Evolutionary conservation across 345 rosid species (phyloP).

Genomic region (Pistacia atlantica): DNA sequence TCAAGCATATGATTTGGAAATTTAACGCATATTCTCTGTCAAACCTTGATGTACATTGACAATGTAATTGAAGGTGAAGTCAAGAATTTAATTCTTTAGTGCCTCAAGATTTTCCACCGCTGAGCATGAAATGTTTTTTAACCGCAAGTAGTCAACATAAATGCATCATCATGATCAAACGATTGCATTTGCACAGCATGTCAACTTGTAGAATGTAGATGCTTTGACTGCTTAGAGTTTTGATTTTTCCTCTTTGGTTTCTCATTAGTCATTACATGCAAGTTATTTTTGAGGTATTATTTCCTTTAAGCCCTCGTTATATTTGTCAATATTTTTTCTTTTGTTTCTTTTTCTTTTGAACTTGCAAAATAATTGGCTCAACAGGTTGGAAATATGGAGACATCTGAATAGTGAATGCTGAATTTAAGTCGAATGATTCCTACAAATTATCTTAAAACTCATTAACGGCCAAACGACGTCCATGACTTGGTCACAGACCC

Average conservation of each 20-base stretch:
- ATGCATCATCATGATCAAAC: neutral
- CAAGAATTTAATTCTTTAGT: neutral
- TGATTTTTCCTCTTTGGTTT: neutral
- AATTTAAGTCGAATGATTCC: neutral
- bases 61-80: neutral
- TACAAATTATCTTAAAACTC: neutral
- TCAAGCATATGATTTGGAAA: neutral
- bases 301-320: too few relatives aligned
- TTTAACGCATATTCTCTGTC: neutral
- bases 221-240: neutral
- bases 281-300: too few relatives aligned
- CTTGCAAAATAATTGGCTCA: neutral
- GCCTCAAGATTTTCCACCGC: neutral
- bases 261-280: too few relatives aligned
- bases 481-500: neutral
- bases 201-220: neutral
- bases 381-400: neutral
- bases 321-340: neutral
- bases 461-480: neutral
- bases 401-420: neutral
- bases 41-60: neutral
- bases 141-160: neutral
- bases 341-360: neutral
- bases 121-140: neutral
- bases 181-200: neutral